phyloP scores from a whole-genome alignment of 768 basidiomycete genomes.

The Candolleomyces eurysporus region DNA sequence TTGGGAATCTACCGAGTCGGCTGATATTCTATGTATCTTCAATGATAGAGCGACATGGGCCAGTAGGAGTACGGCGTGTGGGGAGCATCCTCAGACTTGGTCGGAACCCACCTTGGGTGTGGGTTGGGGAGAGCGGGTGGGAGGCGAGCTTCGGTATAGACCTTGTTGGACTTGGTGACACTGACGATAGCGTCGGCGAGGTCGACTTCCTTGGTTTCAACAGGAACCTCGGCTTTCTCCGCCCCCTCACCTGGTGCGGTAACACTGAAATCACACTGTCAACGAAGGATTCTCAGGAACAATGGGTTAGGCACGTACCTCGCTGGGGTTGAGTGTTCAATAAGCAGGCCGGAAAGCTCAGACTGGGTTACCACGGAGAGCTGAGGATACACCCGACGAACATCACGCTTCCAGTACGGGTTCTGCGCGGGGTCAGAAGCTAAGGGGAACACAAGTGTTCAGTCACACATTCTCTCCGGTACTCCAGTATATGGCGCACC shows the following conservation, averaged over 20 bases:
- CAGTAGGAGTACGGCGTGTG: constrained; percentile 82
- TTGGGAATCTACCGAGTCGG: background rate
- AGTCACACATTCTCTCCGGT: too few species aligned
- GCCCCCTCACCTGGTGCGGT: constrained; percentile 46
- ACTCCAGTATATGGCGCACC: constrained; percentile 40
- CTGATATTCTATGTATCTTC: constrained; percentile 13
- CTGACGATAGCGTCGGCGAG: constrained; percentile 72
- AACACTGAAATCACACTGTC: constrained; percentile 36
- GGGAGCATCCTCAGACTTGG: constrained; percentile 72
- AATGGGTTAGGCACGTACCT: constrained; percentile 48
- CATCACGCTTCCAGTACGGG: constrained; percentile 96
- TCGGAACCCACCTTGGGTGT: constrained; percentile 72
- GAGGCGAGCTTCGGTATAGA: constrained; percentile 60
- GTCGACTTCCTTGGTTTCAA: constrained; percentile 43
- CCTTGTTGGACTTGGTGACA: constrained; percentile 53
- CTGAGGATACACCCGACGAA: constrained; percentile 89
- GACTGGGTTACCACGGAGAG: constrained; percentile 85
- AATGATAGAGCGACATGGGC: constrained; percentile 69
- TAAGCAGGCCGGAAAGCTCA: constrained; percentile 75
- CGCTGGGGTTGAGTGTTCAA: constrained; percentile 68
- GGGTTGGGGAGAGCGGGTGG: constrained; percentile 74
- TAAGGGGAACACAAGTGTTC: constrained; percentile 22
- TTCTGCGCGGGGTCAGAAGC: constrained; percentile 87
- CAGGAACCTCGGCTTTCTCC: constrained; percentile 45
- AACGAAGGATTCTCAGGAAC: background rate